Evolutionary conservation across 768 basidiomycete genomes (phyloP).

Genomic region (Podaxis sp.): DNA sequence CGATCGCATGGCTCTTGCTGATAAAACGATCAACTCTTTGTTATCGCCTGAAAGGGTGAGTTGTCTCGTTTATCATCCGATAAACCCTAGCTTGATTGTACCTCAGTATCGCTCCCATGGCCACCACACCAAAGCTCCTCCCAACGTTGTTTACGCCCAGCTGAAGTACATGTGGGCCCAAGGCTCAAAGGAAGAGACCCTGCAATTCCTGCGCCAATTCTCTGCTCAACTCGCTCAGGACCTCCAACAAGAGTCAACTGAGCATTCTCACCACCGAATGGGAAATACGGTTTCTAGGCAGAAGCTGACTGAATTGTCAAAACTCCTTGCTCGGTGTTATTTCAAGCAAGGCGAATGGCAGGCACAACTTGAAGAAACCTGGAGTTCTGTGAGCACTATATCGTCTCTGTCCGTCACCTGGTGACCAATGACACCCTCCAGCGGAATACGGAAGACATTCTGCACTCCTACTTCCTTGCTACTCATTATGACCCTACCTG

Average conservation of each 20-base stretch:
- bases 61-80: constrained; percentile 1
- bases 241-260: constrained; percentile 59
- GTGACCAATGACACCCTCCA: constrained; percentile 26
- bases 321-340: constrained; percentile 93
- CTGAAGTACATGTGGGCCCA: constrained; percentile 95
- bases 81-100: constrained; percentile 16
- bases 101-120: constrained; percentile 51
- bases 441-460: constrained; percentile 79
- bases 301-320: constrained; percentile 66
- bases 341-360: constrained; percentile 98
- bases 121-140: constrained; percentile 75
- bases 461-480: constrained; percentile 81
- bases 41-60: constrained; percentile 71
- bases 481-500: constrained; percentile 93
- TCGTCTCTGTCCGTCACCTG: background rate
- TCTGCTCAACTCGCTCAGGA: constrained; percentile 75
- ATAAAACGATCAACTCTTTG: constrained; percentile 94
- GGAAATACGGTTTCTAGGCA: constrained; percentile 49
- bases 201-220: constrained; percentile 83
- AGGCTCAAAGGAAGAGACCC: constrained; percentile 72
- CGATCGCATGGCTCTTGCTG: constrained; percentile 91
- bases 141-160: constrained; percentile 94
- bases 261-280: constrained; percentile 43
- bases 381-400: constrained; percentile 63
- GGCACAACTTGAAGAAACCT: constrained; percentile 72